Percentiles rank a stretch among this genome's conserved stretches.
phyloP scores from a whole-genome alignment of 345 rosid genomes.

The Sonneratia alba region DNA sequence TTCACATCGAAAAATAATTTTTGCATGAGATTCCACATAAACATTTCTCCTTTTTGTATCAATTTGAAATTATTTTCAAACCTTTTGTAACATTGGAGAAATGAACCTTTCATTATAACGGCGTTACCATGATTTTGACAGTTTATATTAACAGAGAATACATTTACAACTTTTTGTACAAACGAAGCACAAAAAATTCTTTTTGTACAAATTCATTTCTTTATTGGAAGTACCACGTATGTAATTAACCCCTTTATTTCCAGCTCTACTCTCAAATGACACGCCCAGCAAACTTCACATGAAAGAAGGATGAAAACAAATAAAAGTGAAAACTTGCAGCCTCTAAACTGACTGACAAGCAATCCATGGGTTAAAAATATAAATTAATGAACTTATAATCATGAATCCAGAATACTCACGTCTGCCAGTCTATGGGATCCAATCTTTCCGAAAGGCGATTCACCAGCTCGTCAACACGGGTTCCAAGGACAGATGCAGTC shows the following conservation, averaged over 20 bases:
- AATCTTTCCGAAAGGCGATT: constrained; percentile 54
- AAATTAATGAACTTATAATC: neutral
- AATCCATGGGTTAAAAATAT: neutral
- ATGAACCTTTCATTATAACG: no score
- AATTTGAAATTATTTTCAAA: no score
- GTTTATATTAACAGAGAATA: no score
- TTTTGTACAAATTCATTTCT: no score
- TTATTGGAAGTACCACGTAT: no score
- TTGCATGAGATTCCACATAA: no score
- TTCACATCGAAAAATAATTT: no score
- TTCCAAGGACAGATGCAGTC: constrained; percentile 36
- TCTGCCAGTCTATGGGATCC: constrained; percentile 98
- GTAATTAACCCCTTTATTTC: neutral
- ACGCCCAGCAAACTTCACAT: neutral
- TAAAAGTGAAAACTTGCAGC: neutral
- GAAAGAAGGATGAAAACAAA: neutral
- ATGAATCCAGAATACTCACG: constrained; percentile 44
- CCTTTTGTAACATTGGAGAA: no score
- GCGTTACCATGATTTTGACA: no score
- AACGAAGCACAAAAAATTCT: no score
- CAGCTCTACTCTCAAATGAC: neutral
- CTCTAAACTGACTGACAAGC: neutral
- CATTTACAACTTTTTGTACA: no score
- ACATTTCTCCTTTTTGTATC: no score
- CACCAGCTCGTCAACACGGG: constrained; percentile 52